Base-by-base conservation (phyloP, 2,329 filamentous ascomycete genomes). In the Fusarium compactum region DNA sequence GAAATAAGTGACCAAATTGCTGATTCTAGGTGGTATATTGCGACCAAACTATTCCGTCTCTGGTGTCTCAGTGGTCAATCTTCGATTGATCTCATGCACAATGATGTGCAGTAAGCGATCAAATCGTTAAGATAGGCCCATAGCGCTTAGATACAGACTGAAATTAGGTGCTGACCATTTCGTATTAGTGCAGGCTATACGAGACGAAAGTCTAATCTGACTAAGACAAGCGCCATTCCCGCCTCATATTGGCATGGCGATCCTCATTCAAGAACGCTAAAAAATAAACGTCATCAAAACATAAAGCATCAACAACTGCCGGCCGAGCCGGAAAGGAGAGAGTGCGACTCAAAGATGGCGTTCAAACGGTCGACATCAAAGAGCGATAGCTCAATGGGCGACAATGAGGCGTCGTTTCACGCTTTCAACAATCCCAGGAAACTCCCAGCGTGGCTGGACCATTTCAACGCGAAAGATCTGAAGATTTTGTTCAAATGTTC, bases 401-500 rank as follows among this genome's bases (percentile, higher is more conserved):
- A 51, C 5, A 60, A 65, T 1, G 62, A 65, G 40, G 62, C 52
- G 16, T 45, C 45, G 14, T 65, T 65, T 14, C 22, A 46, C 20
- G 45, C 52, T 18, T 65, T 65, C 34, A 65, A 65, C 27, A 51
- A 16, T 18, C 52, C 60, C 0, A 65, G 30, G 52, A 48, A 25
- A 45, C 60, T 69, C 14, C 70, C 70, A 3, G 25, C 60, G 32
- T 72, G 70, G 70, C 52, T 72, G 12, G 70, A 72, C 18, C 70
- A 72, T 32, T 72, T 72, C 32, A 72, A 72, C 32, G 63, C 69
- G 8, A 70, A 65, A 12, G 70, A 72, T 43, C 69, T 72, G 20
- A 72, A 72, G 54, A 72, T 61, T 50, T 51, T 72, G n/a, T 69
- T 72, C 58, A 68, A 68, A 44, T 72, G 70, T 29, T 66, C 58